phyloP scores from a whole-genome alignment of 208 protist species.

The Trichomonas gallinae region DNA sequence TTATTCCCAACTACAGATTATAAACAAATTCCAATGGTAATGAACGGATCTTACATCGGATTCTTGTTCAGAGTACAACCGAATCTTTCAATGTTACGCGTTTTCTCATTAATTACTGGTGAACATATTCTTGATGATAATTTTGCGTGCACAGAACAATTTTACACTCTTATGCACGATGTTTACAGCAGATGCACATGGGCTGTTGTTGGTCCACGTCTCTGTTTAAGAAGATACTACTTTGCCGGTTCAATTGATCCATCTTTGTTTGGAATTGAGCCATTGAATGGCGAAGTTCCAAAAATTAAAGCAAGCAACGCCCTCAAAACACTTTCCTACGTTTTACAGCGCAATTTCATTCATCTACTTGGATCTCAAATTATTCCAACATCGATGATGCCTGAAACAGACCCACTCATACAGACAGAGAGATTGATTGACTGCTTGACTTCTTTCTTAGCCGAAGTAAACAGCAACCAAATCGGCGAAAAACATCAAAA shows the following conservation, averaged over 20 bases:
- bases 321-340: neutral
- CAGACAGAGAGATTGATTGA: neutral
- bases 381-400: neutral
- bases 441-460: neutral
- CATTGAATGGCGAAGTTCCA: neutral
- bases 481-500: neutral
- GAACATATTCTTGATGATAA: neutral
- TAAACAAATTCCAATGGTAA: neutral
- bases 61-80: neutral
- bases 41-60: neutral
- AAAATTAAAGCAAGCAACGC: neutral
- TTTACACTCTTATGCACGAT: neutral
- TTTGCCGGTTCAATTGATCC: neutral
- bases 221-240: neutral
- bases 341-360: neutral
- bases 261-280: neutral
- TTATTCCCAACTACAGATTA: slow-evolving; percentile 2
- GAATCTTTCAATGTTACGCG: neutral
- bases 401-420: neutral
- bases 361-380: neutral
- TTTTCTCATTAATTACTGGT: neutral
- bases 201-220: neutral
- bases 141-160: neutral
- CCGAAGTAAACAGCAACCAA: neutral
- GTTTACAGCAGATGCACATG: neutral